phyloP scores from a whole-genome alignment of 306 rosid genomes.

The Prunus davidiana region DNA sequence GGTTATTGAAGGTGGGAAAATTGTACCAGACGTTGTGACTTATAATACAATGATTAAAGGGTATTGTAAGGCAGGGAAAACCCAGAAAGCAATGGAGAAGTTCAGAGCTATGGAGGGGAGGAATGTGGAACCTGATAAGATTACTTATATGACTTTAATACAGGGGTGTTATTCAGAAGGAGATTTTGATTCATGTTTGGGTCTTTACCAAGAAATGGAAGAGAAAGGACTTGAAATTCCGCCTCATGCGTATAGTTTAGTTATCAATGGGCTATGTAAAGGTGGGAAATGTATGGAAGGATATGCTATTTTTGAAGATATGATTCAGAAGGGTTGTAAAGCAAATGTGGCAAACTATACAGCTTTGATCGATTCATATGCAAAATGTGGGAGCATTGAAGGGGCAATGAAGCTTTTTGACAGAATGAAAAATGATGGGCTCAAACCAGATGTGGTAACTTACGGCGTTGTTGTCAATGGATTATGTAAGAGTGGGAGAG shows the following conservation, averaged over 20 bases:
- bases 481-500: slow-evolving; percentile 69
- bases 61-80: slow-evolving; percentile 63
- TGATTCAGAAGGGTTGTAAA: slow-evolving; percentile 53
- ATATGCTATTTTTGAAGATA: slow-evolving; percentile 51
- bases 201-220: slow-evolving; percentile 81
- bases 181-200: slow-evolving; percentile 58
- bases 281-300: slow-evolving; percentile 63
- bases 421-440: slow-evolving; percentile 61
- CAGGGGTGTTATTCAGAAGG: slow-evolving; percentile 67
- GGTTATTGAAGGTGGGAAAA: slow-evolving; percentile 57
- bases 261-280: slow-evolving; percentile 69
- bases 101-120: slow-evolving; percentile 55
- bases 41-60: slow-evolving; percentile 83
- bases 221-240: slow-evolving; percentile 65
- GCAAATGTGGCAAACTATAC: slow-evolving; percentile 74
- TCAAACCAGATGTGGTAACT: slow-evolving; percentile 77
- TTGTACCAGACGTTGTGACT: slow-evolving; percentile 59
- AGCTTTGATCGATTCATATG: slow-evolving; percentile 66
- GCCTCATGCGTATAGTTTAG: slow-evolving; percentile 60
- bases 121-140: slow-evolving; percentile 62
- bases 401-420: slow-evolving; percentile 63
- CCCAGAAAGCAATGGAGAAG: slow-evolving; percentile 48
- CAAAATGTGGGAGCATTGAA: slow-evolving; percentile 55
- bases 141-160: slow-evolving; percentile 68
- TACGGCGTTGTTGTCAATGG: slow-evolving; percentile 80